Percentiles rank a stretch among this genome's conserved stretches.
phyloP scores from a whole-genome alignment of 2,329 filamentous ascomycete genomes.

The Ilyonectria destructans region DNA sequence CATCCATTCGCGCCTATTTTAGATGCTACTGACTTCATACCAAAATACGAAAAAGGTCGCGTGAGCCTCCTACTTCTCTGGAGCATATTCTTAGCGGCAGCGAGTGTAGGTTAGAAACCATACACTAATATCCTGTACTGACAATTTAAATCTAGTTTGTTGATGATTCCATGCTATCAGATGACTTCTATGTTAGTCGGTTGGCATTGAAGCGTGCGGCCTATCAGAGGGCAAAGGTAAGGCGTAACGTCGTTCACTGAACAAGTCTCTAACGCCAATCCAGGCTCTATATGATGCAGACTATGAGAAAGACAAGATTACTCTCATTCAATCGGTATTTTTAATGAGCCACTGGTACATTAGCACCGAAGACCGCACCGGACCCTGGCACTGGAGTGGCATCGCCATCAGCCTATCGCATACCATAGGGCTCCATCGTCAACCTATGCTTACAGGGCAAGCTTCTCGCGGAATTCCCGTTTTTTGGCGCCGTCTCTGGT shows the following conservation, averaged over 20 bases:
- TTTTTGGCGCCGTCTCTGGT: slow-evolving; percentile 37
- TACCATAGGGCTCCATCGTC: slow-evolving; percentile 60
- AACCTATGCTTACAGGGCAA: not conserved
- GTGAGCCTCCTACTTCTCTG: slow-evolving; percentile 45
- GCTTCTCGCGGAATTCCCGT: not conserved
- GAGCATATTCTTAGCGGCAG: slow-evolving; percentile 52
- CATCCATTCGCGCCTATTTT: slow-evolving; percentile 47
- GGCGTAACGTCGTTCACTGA: no score
- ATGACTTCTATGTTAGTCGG: slow-evolving; percentile 14
- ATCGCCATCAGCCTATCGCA: slow-evolving; percentile 61
- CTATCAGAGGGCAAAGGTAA: slow-evolving; percentile 36
- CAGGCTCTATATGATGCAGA: slow-evolving; percentile 53
- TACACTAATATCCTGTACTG: not conserved
- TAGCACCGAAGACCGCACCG: slow-evolving; percentile 58
- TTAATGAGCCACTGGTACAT: slow-evolving; percentile 61
- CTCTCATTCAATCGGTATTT: slow-evolving; percentile 60
- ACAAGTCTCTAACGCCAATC: slow-evolving; percentile 10
- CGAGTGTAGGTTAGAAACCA: slow-evolving; percentile 48
- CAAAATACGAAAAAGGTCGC: slow-evolving; percentile 29
- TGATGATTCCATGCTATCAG: slow-evolving; percentile 18
- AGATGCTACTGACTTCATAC: slow-evolving; percentile 40
- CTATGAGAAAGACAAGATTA: slow-evolving; percentile 57
- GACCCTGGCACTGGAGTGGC: slow-evolving; percentile 65
- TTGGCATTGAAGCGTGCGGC: slow-evolving; percentile 32
- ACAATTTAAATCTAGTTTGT: slow-evolving; percentile 23